phyloP scores from a whole-genome alignment of 768 basidiomycete species.

The Russula dissimulans region DNA sequence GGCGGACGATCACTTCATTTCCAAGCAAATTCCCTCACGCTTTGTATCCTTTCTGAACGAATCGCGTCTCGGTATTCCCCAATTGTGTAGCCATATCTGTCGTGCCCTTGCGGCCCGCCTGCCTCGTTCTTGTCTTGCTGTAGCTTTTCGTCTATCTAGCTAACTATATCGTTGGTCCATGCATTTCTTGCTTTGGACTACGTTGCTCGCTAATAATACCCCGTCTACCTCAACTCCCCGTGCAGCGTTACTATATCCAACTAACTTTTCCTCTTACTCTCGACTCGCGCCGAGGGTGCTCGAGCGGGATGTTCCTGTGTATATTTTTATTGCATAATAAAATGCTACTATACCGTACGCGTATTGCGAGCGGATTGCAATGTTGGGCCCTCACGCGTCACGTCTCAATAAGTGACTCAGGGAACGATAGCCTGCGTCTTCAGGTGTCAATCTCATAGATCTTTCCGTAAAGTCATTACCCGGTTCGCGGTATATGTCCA shows the following conservation, averaged over 20 bases:
- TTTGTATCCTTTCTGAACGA: slow-evolving; percentile 4
- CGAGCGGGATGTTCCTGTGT: not conserved
- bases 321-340: not conserved
- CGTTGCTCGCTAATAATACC: slow-evolving; percentile 1
- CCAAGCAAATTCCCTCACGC: not conserved
- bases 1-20: slow-evolving; percentile 2
- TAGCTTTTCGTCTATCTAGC: slow-evolving; percentile 8
- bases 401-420: too few relatives aligned
- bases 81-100: slow-evolving; percentile 16
- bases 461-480: too few relatives aligned
- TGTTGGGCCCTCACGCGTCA: too few relatives aligned
- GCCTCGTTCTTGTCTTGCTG: not conserved
- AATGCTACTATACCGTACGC: too few relatives aligned
- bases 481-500: too few relatives aligned
- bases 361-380: too few relatives aligned
- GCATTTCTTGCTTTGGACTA: not conserved
- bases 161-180: not conserved
- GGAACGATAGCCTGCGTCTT: too few relatives aligned
- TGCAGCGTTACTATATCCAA: not conserved
- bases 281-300: not conserved
- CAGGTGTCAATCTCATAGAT: too few relatives aligned
- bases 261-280: not conserved
- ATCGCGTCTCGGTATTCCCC: slow-evolving; percentile 1
- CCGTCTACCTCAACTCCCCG: not conserved
- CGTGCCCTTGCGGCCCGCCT: not conserved